These are phyloP conservation scores for Wickerhamiella spandovensis DNA, from an alignment of 805 yeast species.

Conservation along the genomic window DNA sequence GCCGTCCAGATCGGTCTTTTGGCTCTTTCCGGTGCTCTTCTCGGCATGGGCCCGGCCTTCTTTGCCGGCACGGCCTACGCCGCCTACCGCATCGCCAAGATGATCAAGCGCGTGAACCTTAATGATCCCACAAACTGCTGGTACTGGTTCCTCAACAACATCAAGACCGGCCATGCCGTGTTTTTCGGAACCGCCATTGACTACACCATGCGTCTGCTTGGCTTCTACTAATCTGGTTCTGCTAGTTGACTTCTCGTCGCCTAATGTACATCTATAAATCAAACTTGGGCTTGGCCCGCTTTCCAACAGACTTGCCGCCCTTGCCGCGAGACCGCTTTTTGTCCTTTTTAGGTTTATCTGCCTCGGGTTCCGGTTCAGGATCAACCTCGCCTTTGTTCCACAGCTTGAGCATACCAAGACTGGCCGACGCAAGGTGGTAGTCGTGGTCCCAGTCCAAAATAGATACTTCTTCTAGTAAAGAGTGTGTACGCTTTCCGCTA, in stretches of 20 bases:
- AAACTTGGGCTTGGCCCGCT: slow-evolving; percentile 1
- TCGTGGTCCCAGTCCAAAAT: slow-evolving; percentile 67
- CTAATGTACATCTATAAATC: neutral
- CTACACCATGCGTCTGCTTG: slow-evolving; percentile 21
- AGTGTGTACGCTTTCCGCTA: slow-evolving; percentile 53
- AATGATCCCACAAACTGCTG: slow-evolving; percentile 75
- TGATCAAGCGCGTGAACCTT: slow-evolving; percentile 63
- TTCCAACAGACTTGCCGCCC: neutral
- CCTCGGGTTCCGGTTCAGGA: slow-evolving; percentile 4
- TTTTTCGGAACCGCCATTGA: slow-evolving; percentile 26
- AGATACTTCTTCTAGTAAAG: slow-evolving; percentile 58
- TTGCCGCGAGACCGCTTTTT: slow-evolving; percentile 1
- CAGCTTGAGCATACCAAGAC: slow-evolving; percentile 67
- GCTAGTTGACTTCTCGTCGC: neutral
- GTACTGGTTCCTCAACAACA: slow-evolving; percentile 63
- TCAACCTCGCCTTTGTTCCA: slow-evolving; percentile 38
- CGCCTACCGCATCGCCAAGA: slow-evolving; percentile 49
- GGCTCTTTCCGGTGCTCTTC: slow-evolving; percentile 54
- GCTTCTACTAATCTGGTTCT: neutral
- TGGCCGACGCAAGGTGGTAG: slow-evolving; percentile 67
- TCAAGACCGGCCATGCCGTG: slow-evolving; percentile 39
- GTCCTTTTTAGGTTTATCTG: slow-evolving; percentile 7
- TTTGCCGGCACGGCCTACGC: slow-evolving; percentile 50
- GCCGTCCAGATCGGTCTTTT: slow-evolving; percentile 53
- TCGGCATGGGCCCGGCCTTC: slow-evolving; percentile 82